phyloP scores from a whole-genome alignment of 805 yeast genomes.

The Danielia oregonensis region DNA sequence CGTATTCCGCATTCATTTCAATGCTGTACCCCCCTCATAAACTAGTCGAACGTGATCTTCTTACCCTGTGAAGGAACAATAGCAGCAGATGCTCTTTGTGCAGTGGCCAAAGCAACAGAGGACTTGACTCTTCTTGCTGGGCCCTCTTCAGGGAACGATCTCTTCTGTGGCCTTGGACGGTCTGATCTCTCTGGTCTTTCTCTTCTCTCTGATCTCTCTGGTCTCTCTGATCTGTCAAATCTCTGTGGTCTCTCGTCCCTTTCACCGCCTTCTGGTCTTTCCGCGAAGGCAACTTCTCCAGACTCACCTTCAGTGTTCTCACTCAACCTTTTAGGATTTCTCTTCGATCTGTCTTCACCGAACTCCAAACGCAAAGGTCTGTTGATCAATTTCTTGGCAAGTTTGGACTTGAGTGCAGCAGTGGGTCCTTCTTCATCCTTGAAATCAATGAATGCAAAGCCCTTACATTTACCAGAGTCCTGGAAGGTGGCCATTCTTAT shows the following conservation, averaged over 20 bases:
- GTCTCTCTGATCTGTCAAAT: slow-evolving; percentile 14
- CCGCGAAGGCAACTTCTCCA: slow-evolving; percentile 9
- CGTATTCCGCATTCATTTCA: too few species aligned
- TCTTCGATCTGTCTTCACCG: slow-evolving; percentile 91
- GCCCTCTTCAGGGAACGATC: slow-evolving; percentile 13
- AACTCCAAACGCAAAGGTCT: slow-evolving; percentile 81
- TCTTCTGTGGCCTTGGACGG: slow-evolving; percentile 11
- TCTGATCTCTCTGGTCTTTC: slow-evolving; percentile 5
- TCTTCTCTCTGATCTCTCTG: slow-evolving; percentile 1
- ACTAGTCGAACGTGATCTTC: slow-evolving; percentile 64
- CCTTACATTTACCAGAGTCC: slow-evolving; percentile 94
- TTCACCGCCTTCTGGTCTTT: slow-evolving; percentile 2
- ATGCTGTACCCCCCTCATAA: too few species aligned
- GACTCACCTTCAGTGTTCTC: slow-evolving; percentile 21
- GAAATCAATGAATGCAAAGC: slow-evolving; percentile 91
- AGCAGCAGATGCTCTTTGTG: slow-evolving; percentile 86
- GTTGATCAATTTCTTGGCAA: slow-evolving; percentile 62
- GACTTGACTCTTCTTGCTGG: slow-evolving; percentile 57
- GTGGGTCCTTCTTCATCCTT: slow-evolving; percentile 78
- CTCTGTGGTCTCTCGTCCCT: slow-evolving; percentile 12
- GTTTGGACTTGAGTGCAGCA: slow-evolving; percentile 69
- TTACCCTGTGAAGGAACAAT: slow-evolving; percentile 90
- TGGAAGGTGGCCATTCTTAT: slow-evolving; percentile 98
- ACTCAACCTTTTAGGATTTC: slow-evolving; percentile 44
- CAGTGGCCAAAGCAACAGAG: slow-evolving; percentile 81